Conservation (phyloP, 2,329 filamentous ascomycete species). For the Trichoderma arundinaceum region DNA sequence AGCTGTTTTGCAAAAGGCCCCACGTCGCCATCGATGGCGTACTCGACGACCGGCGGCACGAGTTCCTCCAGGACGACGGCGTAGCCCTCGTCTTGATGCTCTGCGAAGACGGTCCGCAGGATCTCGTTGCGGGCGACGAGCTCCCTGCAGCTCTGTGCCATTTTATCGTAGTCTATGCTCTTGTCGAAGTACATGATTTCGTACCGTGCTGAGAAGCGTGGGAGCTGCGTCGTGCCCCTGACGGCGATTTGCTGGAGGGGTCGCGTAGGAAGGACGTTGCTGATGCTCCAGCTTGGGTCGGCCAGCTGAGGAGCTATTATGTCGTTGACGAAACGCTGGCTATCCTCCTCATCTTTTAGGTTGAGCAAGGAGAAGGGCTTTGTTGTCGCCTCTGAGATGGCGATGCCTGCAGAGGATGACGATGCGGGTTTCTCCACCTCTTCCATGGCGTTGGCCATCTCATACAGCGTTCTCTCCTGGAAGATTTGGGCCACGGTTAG, state of each 20-base stretch:
- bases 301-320: slow-evolving; percentile 58
- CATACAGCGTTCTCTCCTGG: slow-evolving; percentile 52
- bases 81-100: slow-evolving; percentile 55
- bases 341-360: slow-evolving; percentile 44
- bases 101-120: slow-evolving; percentile 68
- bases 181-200: slow-evolving; percentile 67
- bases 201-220: slow-evolving; percentile 68
- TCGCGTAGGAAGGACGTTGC: slow-evolving; percentile 62
- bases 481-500: slow-evolving; percentile 64
- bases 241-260: slow-evolving; percentile 66
- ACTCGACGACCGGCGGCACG: slow-evolving; percentile 55
- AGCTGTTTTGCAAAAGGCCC: slow-evolving; percentile 59
- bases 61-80: slow-evolving; percentile 64
- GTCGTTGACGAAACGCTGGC: slow-evolving; percentile 50
- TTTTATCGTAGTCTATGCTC: slow-evolving; percentile 53
- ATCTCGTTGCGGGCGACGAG: slow-evolving; percentile 68
- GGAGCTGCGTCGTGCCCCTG: slow-evolving; percentile 60
- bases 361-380: slow-evolving; percentile 57
- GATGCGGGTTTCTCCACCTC: neutral
- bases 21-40: slow-evolving; percentile 56
- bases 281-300: slow-evolving; percentile 56
- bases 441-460: slow-evolving; percentile 57
- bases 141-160: slow-evolving; percentile 57
- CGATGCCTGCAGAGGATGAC: slow-evolving; percentile 5
- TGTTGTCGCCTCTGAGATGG: slow-evolving; percentile 37